Base-by-base conservation (phyloP, 495 filamentous ascomycete species). In the Annulohypoxylon moriforme region DNA sequence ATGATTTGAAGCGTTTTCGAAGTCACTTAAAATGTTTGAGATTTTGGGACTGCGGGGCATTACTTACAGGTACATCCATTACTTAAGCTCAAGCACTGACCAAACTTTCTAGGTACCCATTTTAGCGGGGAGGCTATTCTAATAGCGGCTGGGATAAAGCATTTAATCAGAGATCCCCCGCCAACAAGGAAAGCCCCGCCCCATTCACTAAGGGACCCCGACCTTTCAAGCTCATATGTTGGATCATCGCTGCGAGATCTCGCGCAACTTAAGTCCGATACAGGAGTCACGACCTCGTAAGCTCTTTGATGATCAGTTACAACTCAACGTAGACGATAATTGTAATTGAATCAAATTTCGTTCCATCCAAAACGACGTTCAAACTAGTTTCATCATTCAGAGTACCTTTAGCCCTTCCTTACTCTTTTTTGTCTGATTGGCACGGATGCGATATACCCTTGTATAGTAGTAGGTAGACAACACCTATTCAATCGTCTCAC, bases 221-320 rank as follows among this genome's bases (percentile, higher is more conserved):
- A 29, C 42, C 62, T 40, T 58, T 52, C 16, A 67, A 63, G 47
- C 33, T 46, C 24, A 20, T 36, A 27, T 47, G 50, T 40, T 66
- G 57, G 68, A 63, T 67, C 58, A 67, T 50, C 31, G 57, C 68
- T 63, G 38, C 9, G 16, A 50, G 62, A 71, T 62, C 68, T 67
- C 38, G 34, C 57, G 58, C 62, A 67, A 66, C 49, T 57, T 53
- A 49, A 24, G 42, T 71, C 68, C 68, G 68, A 71, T 71, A 67
- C 38, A 71, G 68, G 68, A 71, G 57, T 42, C 33, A 29, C 31
- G 8, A 49, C 33, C 16, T 58, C 20, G n/a, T 44, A 36, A 25
- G 44, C 24, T 57, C 13, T 18, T 66, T 38, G 40, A 6, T 36
- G n/a, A n/a, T n/a, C 46, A 57, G 36, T 40, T n/a, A 42, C n/a